These are phyloP conservation scores for Beverwykella pulmonaria DNA, from an alignment of 495 filamentous ascomycete genomes.

Conservation along the genomic window DNA sequence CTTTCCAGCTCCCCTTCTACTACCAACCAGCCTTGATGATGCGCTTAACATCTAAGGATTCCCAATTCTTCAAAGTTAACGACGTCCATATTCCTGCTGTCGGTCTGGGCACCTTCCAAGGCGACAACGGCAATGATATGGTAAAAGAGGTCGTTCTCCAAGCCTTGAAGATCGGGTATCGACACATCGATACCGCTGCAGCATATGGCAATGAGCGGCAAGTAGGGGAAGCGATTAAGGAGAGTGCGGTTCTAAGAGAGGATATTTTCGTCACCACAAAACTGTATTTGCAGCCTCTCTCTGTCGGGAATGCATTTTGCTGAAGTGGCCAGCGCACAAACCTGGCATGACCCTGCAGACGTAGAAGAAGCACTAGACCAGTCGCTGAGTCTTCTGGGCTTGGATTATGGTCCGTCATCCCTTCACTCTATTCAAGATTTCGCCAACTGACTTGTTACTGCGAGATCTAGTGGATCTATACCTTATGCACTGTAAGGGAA, in stretches of 20 bases:
- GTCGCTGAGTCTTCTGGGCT: background rate
- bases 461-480: background rate
- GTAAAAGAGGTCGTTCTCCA: background rate
- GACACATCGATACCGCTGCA: conserved; percentile 7
- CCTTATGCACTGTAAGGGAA: background rate
- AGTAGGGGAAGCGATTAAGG: background rate
- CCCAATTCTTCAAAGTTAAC: background rate
- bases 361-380: background rate
- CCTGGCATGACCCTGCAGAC: background rate
- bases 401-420: background rate
- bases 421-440: background rate
- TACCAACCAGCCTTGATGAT: background rate
- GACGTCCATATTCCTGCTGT: background rate
- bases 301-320: background rate
- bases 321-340: background rate
- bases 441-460: background rate
- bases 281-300: conserved; percentile 1
- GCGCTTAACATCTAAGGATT: background rate
- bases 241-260: background rate
- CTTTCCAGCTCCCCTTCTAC: background rate
- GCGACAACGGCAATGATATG: background rate
- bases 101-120: background rate
- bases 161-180: conserved; percentile 7
- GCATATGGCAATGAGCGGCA: background rate
- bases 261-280: background rate